Evolutionary conservation across 805 yeast species (phyloP), one percentile per base, ranked within the genome.

Genomic region (Isabelozyma heimii): DNA sequence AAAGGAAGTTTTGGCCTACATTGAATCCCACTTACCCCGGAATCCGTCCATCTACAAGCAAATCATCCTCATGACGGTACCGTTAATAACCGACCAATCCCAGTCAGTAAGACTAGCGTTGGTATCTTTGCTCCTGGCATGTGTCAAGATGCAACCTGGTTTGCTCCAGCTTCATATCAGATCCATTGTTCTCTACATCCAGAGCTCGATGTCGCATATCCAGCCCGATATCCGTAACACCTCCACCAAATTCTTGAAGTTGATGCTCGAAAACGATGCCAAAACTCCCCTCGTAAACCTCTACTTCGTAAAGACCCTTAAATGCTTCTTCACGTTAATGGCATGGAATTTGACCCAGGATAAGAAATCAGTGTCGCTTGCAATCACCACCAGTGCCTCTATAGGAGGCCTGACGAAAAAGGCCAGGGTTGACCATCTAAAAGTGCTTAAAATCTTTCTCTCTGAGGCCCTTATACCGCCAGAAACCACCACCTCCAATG

Each of bases 171-270:
- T 87, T 24, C 89, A 87, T 70, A 71, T 83, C 59, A 69, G 82
- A 52, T 67, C 73, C 16, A 61, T 87, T 47, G 77, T 87, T n/a
- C 74, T 92, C 28, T 91, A 87, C 63, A 75, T 92, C 14, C 87
- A 87, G 56, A 85, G 92, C 46, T 95, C 97, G 3, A 92, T 94
- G 97, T 87, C 97, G 14, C 97, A 94, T 63, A 87, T 94, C 39
- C 79, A 79, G 28, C 84, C 90, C 1, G 83, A 82, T 4, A 83
- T 94, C 26, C 79, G 97, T 47, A 80, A 81, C 42, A 91, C 88
- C 51, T 82, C 96, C 1, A 81, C 92, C 0, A 80, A 77, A 49
- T 88, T 87, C 56, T 68, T 91, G 24, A 73, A 76, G 38, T 73
- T 84, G 3, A 62, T 91, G 47, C 63, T 90, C n/a, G 72, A 76